These are phyloP conservation scores for Trypethelium eluteriae DNA, from an alignment of 495 filamentous ascomycete species.

Conservation along the genomic window DNA sequence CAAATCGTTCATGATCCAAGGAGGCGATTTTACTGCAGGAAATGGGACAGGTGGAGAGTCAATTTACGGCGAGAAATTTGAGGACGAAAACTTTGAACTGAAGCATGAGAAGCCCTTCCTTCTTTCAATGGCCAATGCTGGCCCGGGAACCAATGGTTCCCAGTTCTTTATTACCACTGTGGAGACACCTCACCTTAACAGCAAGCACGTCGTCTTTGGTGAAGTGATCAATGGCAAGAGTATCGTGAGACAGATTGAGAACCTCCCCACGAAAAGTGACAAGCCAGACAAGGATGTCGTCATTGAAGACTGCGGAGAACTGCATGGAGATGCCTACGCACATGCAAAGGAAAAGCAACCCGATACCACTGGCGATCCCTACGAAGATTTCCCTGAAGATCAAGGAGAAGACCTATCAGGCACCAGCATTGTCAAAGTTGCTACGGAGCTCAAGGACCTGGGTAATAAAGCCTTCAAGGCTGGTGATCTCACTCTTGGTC, in stretches of 20 bases:
- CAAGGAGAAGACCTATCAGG: slow-evolving; percentile 53
- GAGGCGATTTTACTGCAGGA: slow-evolving; percentile 91
- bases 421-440: slow-evolving; percentile 64
- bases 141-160: slow-evolving; percentile 94
- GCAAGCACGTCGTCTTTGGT: slow-evolving; percentile 97
- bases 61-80: slow-evolving; percentile 97
- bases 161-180: slow-evolving; percentile 99
- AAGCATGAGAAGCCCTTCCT: slow-evolving; percentile 95
- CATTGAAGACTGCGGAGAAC: slow-evolving; percentile 81
- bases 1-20: slow-evolving; percentile 98
- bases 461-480: slow-evolving; percentile 89
- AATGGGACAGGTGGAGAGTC: slow-evolving; percentile 93
- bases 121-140: slow-evolving; percentile 95
- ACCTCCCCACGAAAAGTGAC: slow-evolving; percentile 67
- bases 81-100: slow-evolving; percentile 89
- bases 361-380: slow-evolving; percentile 80
- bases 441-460: slow-evolving; percentile 79
- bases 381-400: slow-evolving; percentile 96
- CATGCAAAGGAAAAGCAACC: slow-evolving; percentile 52
- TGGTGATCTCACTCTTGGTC: slow-evolving; percentile 57
- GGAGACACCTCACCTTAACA: slow-evolving; percentile 83
- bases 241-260: slow-evolving; percentile 83
- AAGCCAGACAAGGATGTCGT: slow-evolving; percentile 66
- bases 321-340: slow-evolving; percentile 60
- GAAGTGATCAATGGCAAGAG: slow-evolving; percentile 91